phyloP scores from a whole-genome alignment of 768 basidiomycete genomes.

The Pisolithus sp. region DNA sequence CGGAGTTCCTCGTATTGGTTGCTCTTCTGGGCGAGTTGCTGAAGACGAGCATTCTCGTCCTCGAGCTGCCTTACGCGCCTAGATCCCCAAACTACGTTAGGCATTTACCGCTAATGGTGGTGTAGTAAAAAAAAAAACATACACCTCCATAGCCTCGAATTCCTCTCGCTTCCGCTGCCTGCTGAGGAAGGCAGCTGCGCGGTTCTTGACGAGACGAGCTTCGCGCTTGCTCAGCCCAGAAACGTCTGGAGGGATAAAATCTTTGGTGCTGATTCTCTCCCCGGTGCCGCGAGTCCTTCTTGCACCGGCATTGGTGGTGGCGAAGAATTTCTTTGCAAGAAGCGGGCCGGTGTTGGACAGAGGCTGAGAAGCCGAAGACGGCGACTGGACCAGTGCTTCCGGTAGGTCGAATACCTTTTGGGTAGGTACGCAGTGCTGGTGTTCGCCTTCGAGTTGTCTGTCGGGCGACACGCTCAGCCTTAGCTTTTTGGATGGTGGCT shows the following conservation, averaged over 20 bases:
- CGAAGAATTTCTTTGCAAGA: conserved; percentile 36
- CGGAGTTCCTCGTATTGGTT: conserved; percentile 35
- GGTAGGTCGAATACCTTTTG: conserved; percentile 68
- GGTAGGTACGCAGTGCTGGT: conserved; percentile 56
- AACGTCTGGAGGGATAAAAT: conserved; percentile 86
- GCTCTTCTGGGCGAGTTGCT: conserved; percentile 47
- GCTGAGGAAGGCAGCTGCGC: conserved; percentile 87
- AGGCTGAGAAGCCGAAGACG: conserved; percentile 27
- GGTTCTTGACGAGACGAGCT: conserved; percentile 86
- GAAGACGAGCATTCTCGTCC: conserved; percentile 74
- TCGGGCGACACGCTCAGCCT: conserved; percentile 46
- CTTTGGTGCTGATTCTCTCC: conserved; percentile 57
- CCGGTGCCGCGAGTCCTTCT: conserved; percentile 46
- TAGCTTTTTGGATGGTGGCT: conserved; percentile 41
- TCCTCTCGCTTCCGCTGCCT: conserved; percentile 89
- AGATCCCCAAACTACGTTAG: neutral
- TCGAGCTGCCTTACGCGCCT: conserved; percentile 83
- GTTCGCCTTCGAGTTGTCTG: conserved; percentile 36
- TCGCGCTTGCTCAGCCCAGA: conserved; percentile 85
- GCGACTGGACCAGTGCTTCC: conserved; percentile 28
- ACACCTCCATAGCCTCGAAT: conserved; percentile 89
- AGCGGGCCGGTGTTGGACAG: conserved; percentile 26
- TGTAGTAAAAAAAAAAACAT: conserved; percentile 31
- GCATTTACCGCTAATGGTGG: neutral
- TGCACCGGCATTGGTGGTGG: conserved; percentile 35